phyloP scores from a whole-genome alignment of 2,329 filamentous ascomycete species.

The Trichoderma polysporum region DNA sequence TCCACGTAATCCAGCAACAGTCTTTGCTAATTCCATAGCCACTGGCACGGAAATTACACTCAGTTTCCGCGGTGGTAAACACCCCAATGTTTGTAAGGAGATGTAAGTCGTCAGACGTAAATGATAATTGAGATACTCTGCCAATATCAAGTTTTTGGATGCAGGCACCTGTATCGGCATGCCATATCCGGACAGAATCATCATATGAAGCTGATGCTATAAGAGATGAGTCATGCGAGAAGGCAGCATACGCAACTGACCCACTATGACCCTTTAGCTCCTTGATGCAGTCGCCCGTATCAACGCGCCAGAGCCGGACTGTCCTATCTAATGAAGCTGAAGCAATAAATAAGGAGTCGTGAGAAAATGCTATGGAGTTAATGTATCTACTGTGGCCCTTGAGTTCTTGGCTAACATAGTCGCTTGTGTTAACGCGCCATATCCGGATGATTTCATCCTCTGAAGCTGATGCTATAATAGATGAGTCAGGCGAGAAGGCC shows the following conservation, averaged over 20 bases:
- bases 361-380: neutral
- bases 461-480: neutral
- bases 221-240: neutral
- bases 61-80: neutral
- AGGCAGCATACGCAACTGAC: neutral
- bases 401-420: too few relatives aligned
- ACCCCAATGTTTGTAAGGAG: neutral
- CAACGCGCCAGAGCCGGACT: neutral
- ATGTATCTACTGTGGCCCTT: neutral
- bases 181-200: neutral
- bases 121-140: too few relatives aligned
- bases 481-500: neutral
- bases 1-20: constrained; percentile 20
- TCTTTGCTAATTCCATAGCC: constrained; percentile 9
- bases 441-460: accelerated
- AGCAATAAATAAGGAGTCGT: neutral
- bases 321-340: neutral
- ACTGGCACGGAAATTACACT: neutral
- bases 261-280: neutral
- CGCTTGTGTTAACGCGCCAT: neutral
- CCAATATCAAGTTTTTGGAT: neutral
- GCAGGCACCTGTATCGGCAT: neutral
- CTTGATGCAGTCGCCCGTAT: neutral
- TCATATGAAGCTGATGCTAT: neutral
- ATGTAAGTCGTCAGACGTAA: too few relatives aligned